These are phyloP conservation scores for Fusarium papillatum DNA, from an alignment of 2,329 filamentous ascomycete species.

Conservation along the genomic window DNA sequence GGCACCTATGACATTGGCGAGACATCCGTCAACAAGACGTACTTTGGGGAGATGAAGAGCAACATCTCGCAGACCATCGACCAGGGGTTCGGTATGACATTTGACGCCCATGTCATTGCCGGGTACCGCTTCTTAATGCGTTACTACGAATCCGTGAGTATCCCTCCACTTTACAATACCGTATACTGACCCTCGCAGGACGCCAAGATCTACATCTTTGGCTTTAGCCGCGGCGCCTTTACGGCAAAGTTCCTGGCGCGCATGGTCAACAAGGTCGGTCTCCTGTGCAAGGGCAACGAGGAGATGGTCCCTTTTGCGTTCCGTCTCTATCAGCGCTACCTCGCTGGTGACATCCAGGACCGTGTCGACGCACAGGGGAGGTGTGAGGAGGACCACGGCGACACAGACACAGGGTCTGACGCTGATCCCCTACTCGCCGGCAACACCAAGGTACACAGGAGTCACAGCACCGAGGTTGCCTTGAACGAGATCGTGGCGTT, in stretches of 20 bases:
- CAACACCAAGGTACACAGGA: slow-evolving; percentile 37
- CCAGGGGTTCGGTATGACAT: slow-evolving; percentile 59
- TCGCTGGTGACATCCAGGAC: slow-evolving; percentile 54
- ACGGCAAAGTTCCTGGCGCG: slow-evolving; percentile 66
- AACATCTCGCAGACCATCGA: slow-evolving; percentile 56
- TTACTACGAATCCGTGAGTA: slow-evolving; percentile 59
- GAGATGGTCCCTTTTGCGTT: slow-evolving; percentile 67
- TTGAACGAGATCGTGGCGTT: slow-evolving; percentile 59
- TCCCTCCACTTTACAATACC: fast-evolving
- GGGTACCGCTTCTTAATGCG: slow-evolving; percentile 69
- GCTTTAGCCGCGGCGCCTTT: slow-evolving; percentile 66
- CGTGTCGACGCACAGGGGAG: slow-evolving; percentile 38
- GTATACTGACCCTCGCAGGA: slow-evolving; percentile 45
- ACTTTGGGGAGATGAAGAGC: slow-evolving; percentile 50
- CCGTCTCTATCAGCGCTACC: slow-evolving; percentile 56
- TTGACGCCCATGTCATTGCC: slow-evolving; percentile 64
- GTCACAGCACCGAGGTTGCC: slow-evolving; percentile 39
- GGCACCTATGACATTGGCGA: slow-evolving; percentile 63
- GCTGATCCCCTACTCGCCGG: slow-evolving; percentile 40
- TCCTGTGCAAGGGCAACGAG: slow-evolving; percentile 65
- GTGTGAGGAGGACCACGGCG: slow-evolving; percentile 3
- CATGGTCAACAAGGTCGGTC: slow-evolving; percentile 63
- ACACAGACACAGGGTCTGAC: not conserved
- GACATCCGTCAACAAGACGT: slow-evolving; percentile 54
- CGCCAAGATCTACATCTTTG: slow-evolving; percentile 67